These are phyloP conservation scores for Mucor plumbeus DNA, from an alignment of 371 early-diverging fungal genomes.

Conservation along the genomic window DNA sequence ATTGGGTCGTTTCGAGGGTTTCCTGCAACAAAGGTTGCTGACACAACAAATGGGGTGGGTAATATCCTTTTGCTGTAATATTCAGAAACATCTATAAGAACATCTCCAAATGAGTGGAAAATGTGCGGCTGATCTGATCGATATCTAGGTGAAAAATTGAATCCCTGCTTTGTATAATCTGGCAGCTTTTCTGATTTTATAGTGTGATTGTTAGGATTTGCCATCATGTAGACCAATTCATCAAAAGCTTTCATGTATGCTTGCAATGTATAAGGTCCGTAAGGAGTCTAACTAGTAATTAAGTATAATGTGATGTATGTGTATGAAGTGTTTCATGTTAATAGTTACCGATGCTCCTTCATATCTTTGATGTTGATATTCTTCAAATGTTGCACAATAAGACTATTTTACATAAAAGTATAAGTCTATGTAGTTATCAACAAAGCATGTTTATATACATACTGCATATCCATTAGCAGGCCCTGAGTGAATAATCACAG, in stretches of 20 bases:
- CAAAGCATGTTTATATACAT: slow-evolving; percentile 13
- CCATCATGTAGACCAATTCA: slow-evolving; percentile 54
- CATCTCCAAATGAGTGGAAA: slow-evolving; percentile 56
- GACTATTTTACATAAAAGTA: slow-evolving; percentile 32
- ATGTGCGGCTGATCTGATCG: slow-evolving; percentile 55
- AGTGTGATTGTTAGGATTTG: slow-evolving; percentile 28
- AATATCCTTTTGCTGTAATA: slow-evolving; percentile 14
- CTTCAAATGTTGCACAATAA: slow-evolving; percentile 69
- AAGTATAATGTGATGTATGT: neutral
- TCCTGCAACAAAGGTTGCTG: slow-evolving; percentile 60
- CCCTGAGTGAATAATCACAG: slow-evolving; percentile 59
- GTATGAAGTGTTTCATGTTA: neutral
- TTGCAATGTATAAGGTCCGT: slow-evolving; percentile 65
- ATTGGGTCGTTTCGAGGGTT: slow-evolving; percentile 66
- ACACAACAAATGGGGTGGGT: slow-evolving; percentile 9
- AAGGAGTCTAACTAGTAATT: slow-evolving; percentile 51
- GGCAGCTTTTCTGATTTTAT: slow-evolving; percentile 30
- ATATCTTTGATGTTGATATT: slow-evolving; percentile 71
- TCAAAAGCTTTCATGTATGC: slow-evolving; percentile 61
- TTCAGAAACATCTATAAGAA: slow-evolving; percentile 39
- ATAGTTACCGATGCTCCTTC: slow-evolving; percentile 63
- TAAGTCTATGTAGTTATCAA: neutral
- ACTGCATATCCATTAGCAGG: slow-evolving; percentile 55
- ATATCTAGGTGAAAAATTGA: slow-evolving; percentile 46
- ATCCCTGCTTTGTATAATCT: slow-evolving; percentile 39